A percentile compares a stretch with the other conserved stretches of the same genome.
phyloP scores from a whole-genome alignment of 129 eudicot species.

The Solidago caesia region DNA sequence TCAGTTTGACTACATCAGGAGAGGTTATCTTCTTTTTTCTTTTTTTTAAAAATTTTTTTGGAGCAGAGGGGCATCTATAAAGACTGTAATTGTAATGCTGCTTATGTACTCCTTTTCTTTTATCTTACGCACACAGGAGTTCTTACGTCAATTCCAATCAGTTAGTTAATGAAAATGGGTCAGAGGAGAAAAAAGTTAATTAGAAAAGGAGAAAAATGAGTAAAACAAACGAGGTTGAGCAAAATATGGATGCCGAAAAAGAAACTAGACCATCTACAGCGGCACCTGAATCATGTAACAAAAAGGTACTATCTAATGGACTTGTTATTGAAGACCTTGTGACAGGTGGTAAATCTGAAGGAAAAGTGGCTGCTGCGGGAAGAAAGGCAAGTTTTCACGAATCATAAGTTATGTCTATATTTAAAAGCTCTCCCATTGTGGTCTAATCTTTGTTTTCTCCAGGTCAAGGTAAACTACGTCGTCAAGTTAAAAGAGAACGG shows the following conservation, averaged over 20 bases:
- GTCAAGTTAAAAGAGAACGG: constrained; percentile 74
- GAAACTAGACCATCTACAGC: constrained; percentile 23
- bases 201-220: constrained; percentile 53
- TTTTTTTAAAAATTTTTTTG: not conserved
- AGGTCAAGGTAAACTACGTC: constrained; percentile 73
- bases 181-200: constrained; percentile 49
- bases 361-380: constrained; percentile 73
- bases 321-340: constrained; percentile 61
- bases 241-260: constrained; percentile 28
- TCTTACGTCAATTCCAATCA: constrained; percentile 32
- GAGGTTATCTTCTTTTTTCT: not conserved
- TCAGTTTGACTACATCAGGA: not conserved
- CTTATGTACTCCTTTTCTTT: not conserved
- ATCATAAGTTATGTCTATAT: not conserved
- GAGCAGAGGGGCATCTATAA: not conserved
- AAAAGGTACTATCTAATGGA: constrained; percentile 66
- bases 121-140: constrained; percentile 21
- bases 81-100: not conserved
- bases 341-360: constrained; percentile 52
- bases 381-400: constrained; percentile 58
- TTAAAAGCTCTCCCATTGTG: not conserved
- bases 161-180: constrained; percentile 35
- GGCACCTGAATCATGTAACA: constrained; percentile 31
- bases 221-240: constrained; percentile 40
- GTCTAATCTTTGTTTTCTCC: constrained; percentile 23